Percentiles rank a stretch among this genome's conserved stretches.
Evolutionary conservation across 176 grass and related monocot genomes (phyloP).

Genomic region (Alloteropsis semialata): DNA sequence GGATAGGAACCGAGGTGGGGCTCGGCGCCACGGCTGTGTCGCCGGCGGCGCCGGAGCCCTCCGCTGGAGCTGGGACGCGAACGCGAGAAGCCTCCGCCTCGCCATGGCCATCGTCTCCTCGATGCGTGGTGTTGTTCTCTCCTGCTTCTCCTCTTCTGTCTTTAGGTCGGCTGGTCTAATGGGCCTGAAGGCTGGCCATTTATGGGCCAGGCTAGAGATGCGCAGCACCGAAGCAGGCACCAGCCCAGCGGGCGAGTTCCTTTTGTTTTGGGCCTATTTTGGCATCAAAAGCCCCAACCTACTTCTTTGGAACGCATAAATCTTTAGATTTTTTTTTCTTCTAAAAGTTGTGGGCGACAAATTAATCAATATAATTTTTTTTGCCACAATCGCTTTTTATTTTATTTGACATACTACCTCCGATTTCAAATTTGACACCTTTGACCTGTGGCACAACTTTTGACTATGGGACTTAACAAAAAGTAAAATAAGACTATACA

Average conservation of each 20-base stretch:
- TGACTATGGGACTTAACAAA: too few relatives aligned
- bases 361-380: not conserved
- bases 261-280: not conserved
- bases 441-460: too few relatives aligned
- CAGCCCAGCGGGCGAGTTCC: not conserved
- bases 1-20: conserved; percentile 19
- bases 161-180: conserved; percentile 5
- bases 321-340: not conserved
- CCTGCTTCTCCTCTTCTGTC: not conserved
- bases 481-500: too few relatives aligned
- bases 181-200: not conserved
- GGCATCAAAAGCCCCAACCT: not conserved
- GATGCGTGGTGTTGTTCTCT: conserved; percentile 11
- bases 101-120: conserved; percentile 41
- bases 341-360: not conserved
- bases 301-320: not conserved
- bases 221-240: not conserved
- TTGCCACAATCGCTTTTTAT: not conserved
- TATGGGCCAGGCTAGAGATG: not conserved
- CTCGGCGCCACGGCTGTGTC: not conserved
- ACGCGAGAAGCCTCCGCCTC: conserved; percentile 54
- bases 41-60: not conserved
- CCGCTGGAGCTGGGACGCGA: conserved; percentile 25
- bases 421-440: too few relatives aligned
- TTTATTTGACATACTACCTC: not conserved